phyloP scores from a whole-genome alignment of 495 filamentous ascomycete species.

The Lichenothelia convexa region DNA sequence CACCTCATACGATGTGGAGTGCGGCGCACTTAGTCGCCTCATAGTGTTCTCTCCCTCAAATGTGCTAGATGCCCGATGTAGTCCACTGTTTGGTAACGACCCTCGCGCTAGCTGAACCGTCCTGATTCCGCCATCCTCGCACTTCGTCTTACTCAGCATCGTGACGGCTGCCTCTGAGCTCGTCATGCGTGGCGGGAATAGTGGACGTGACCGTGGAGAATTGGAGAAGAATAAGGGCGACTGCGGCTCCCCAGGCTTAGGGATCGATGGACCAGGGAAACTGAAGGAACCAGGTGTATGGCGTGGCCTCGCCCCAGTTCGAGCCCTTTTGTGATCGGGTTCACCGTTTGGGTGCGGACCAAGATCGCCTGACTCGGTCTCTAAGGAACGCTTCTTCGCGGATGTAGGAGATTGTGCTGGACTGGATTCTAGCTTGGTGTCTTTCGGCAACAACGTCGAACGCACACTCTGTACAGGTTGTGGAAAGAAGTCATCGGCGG shows the following conservation, averaged over 20 bases:
- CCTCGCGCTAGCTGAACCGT: conserved; percentile 46
- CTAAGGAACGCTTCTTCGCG: too few species aligned
- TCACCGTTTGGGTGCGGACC: too few species aligned
- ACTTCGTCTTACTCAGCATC: conserved; percentile 38
- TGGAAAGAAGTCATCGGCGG: too few species aligned
- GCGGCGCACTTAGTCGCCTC: conserved; percentile 10
- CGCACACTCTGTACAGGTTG: too few species aligned
- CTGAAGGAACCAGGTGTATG: conserved; percentile 12
- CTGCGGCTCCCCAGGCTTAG: conserved; percentile 13
- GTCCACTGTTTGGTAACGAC: conserved; percentile 22
- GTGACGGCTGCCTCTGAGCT: conserved; percentile 33
- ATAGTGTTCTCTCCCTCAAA: conserved; percentile 3
- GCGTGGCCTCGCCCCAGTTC: conserved; percentile 3
- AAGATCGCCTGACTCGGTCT: too few species aligned
- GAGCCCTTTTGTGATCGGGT: conserved; percentile 13
- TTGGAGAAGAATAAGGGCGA: conserved; percentile 44
- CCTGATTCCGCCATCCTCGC: conserved; percentile 35
- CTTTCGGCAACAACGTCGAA: too few species aligned
- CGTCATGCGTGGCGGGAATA: conserved; percentile 34
- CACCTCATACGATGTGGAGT: conserved; percentile 21
- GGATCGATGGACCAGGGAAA: conserved; percentile 2
- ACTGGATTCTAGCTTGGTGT: too few species aligned
- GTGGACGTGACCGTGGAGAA: conserved; percentile 25
- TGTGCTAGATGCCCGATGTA: background rate
- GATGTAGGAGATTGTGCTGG: too few species aligned